Evolutionary conservation across 192 early-diverging fungal species (phyloP).

Genomic region (Helicostylum pulchrum): DNA sequence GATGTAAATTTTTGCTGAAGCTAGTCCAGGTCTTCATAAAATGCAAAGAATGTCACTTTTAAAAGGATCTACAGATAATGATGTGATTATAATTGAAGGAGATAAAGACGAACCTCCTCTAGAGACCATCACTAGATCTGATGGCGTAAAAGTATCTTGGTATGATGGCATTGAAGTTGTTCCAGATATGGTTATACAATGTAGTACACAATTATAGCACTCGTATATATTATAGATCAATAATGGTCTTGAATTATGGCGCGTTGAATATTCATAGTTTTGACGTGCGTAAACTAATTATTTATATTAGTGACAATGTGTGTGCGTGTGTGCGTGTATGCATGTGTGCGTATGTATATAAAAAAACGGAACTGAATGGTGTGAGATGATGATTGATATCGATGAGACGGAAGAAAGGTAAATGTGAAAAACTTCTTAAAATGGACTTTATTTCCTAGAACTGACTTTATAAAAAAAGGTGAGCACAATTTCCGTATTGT

Average conservation of each 20-base stretch:
- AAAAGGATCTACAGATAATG: slow-evolving; percentile 28
- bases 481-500: slow-evolving; percentile 77
- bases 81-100: slow-evolving; percentile 27
- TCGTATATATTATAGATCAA: slow-evolving; percentile 33
- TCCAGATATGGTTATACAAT: slow-evolving; percentile 35
- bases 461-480: no score
- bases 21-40: slow-evolving; percentile 69
- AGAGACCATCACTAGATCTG: slow-evolving; percentile 27
- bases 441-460: no score
- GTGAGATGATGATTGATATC: slow-evolving; percentile 84
- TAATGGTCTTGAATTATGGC: slow-evolving; percentile 75
- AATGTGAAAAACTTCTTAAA: no score
- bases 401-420: slow-evolving; percentile 62
- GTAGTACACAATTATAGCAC: no score
- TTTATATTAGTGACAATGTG: no score
- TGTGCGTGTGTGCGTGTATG: no score
- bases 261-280: slow-evolving; percentile 90
- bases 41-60: slow-evolving; percentile 57
- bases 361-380: slow-evolving; percentile 82
- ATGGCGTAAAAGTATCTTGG: slow-evolving; percentile 59
- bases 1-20: slow-evolving; percentile 82
- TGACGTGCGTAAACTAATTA: slow-evolving; percentile 50
- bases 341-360: slow-evolving; percentile 1
- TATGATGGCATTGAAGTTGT: slow-evolving; percentile 65
- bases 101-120: slow-evolving; percentile 15